Percentiles rank a stretch among this genome's conserved stretches.
phyloP scores from a whole-genome alignment of 2,329 filamentous ascomycete species.

The Apiospora aurea region DNA sequence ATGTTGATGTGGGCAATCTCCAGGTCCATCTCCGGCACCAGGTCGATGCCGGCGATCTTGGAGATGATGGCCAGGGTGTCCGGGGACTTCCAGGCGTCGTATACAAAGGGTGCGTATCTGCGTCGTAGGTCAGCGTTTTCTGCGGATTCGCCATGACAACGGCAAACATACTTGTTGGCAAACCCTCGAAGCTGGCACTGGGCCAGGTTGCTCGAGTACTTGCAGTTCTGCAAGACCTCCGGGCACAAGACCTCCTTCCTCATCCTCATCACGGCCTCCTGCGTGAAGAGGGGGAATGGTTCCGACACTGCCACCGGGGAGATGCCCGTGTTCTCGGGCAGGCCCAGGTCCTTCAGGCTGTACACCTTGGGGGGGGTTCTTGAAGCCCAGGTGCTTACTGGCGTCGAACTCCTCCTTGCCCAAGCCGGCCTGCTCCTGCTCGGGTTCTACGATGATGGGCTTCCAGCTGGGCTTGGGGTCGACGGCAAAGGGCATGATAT shows the following conservation, averaged over 20 bases:
- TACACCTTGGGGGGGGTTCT: slow-evolving; percentile 56
- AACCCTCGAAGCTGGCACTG: slow-evolving; percentile 48
- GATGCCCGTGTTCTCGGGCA: slow-evolving; percentile 60
- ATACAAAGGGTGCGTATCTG: slow-evolving; percentile 69
- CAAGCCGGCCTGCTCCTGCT: slow-evolving; percentile 24
- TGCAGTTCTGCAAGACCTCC: slow-evolving; percentile 62
- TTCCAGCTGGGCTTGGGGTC: slow-evolving; percentile 32
- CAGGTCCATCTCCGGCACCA: slow-evolving; percentile 60
- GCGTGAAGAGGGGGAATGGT: slow-evolving; percentile 68
- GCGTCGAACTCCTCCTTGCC: slow-evolving; percentile 55
- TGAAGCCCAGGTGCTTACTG: slow-evolving; percentile 61
- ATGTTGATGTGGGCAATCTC: slow-evolving; percentile 65
- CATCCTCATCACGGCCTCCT: slow-evolving; percentile 67
- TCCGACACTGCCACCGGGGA: slow-evolving; percentile 70
- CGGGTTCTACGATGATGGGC: slow-evolving; percentile 35
- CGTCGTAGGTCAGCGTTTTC: not conserved
- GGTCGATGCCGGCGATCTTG: slow-evolving; percentile 60
- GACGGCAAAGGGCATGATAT: slow-evolving; percentile 29
- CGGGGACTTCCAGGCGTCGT: slow-evolving; percentile 54
- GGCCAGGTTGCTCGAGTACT: slow-evolving; percentile 67
- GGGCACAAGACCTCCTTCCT: slow-evolving; percentile 66
- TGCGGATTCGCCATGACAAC: no score
- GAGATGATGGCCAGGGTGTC: slow-evolving; percentile 56
- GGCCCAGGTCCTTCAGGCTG: slow-evolving; percentile 68
- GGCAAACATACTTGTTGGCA: slow-evolving; percentile 54